A percentile compares a stretch with the other conserved stretches of the same genome.
phyloP scores from a whole-genome alignment of 164 flowering plant species.

The Saururus chinensis region DNA sequence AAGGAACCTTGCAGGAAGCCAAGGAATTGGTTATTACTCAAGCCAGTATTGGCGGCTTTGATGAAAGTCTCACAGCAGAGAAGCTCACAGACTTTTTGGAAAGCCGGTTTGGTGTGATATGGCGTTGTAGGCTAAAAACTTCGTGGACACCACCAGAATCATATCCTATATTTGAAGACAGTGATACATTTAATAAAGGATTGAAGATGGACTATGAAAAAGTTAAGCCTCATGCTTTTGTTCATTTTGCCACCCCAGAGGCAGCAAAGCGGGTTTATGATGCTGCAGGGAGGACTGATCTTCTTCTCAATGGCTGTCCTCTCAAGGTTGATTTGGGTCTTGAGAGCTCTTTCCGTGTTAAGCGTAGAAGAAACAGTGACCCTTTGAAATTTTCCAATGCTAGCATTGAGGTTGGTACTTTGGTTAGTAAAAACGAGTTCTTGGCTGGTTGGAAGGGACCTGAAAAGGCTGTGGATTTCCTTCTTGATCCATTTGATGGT shows the following conservation, averaged over 20 bases:
- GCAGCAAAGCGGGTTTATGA: constrained; percentile 32
- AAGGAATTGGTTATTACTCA: constrained; percentile 36
- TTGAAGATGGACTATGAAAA: constrained; percentile 27
- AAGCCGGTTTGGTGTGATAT: constrained; percentile 42
- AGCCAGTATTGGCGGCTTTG: constrained; percentile 68
- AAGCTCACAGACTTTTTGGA: constrained; percentile 44
- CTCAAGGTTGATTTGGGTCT: constrained; percentile 61
- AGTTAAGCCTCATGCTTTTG: constrained; percentile 89
- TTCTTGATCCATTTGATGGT: constrained; percentile 75
- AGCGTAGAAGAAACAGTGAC: constrained; percentile 33
- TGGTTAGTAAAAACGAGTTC: constrained; percentile 42
- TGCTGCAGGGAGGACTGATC: constrained; percentile 37
- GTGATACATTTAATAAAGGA: constrained; percentile 7
- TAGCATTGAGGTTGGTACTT: constrained; percentile 44
- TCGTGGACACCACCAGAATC: constrained; percentile 76
- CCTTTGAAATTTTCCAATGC: constrained; percentile 52
- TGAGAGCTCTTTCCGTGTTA: constrained; percentile 40
- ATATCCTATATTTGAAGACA: constrained; percentile 40
- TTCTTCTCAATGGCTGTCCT: constrained; percentile 24
- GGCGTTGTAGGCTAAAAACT: constrained; percentile 72
- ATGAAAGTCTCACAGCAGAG: constrained; percentile 29
- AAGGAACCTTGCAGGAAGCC: constrained; percentile 10
- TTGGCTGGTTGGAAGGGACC: constrained; percentile 72
- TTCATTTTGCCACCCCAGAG: constrained; percentile 61
- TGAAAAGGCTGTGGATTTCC: constrained; percentile 48